These are phyloP conservation scores for Raddia distichophylla DNA, from an alignment of 176 grass and related monocot genomes.

Conservation along the genomic window DNA sequence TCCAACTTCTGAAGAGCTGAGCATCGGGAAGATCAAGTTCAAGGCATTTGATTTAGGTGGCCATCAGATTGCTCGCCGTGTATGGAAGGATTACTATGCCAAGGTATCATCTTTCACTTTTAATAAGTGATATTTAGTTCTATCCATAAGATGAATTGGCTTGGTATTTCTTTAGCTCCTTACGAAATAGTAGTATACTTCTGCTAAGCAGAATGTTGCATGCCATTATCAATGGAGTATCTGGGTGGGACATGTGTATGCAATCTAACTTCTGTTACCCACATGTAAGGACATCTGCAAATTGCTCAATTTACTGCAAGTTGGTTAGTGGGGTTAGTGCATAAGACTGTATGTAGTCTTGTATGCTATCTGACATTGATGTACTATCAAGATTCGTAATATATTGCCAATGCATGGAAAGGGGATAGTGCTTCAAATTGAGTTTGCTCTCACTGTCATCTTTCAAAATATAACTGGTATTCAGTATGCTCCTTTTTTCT, in stretches of 20 bases:
- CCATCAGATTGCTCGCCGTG: conserved; percentile 92
- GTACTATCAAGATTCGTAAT: conserved; percentile 13
- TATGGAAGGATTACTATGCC: conserved; percentile 97
- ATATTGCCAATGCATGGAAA: background rate
- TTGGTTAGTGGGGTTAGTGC: conserved; percentile 25
- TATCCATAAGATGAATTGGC: background rate
- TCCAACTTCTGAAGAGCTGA: conserved; percentile 86
- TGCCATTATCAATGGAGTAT: conserved; percentile 35
- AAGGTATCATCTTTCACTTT: conserved; percentile 56
- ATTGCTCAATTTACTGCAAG: conserved; percentile 28
- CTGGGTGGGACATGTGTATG: conserved; percentile 14
- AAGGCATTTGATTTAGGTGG: conserved; percentile 93
- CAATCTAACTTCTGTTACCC: conserved; percentile 13
- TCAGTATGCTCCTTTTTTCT: background rate
- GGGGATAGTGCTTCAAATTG: background rate
- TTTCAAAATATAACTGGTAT: background rate
- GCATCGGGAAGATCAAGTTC: conserved; percentile 88
- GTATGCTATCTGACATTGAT: conserved; percentile 26
- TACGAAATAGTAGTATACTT: conserved; percentile 17
- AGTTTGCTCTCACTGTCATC: conserved; percentile 15
- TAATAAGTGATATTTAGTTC: background rate
- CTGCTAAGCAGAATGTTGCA: background rate
- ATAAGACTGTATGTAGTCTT: conserved; percentile 15
- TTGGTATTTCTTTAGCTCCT: background rate
- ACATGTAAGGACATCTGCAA: background rate